Base-by-base conservation (phyloP, 345 rosid genomes). In the Toxicodendron radicans region DNA sequence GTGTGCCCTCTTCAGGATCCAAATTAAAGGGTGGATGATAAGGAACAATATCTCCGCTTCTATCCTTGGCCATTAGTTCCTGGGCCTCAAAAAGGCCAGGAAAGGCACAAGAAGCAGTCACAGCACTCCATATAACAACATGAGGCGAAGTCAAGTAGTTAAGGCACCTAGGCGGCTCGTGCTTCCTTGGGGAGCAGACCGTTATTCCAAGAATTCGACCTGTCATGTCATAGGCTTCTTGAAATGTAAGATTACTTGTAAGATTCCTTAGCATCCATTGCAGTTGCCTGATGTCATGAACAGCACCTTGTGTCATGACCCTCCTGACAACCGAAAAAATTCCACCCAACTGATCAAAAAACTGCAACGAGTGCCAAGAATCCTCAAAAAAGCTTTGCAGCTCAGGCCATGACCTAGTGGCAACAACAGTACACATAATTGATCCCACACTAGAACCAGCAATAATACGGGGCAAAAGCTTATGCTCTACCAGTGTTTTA, bases 361-460 rank as follows among this genome's bases (percentile, higher is more conserved):
- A 93, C 82, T 92, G 95, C 75, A 95, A 73, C 1, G 97, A 87
- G 76, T 81, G 89, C 82, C 87, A 79, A 58, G 94, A 85, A 81
- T 90, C 97, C 76, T 95, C 97, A 24, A 95, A 95, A 82, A 95
- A 93, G 30, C 90, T 85, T 61, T 93, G 99, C 69, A 95, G 79
- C 85, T 93, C 99, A 3, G 97, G 99, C 99, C 99, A 95, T 33
- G 99, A 93, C 70, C 94, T 83, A 3, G 98, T 90, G 24, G 92
- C 99, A 2, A 93, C 94, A 49, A 90, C 67, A 0, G 99, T 74
- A 61, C 99, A 95, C 81, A 95, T 85, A 12, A 95, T 85, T 58
- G 99, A 93, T 64, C 99, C 99, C n/a, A 95, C 99, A 53, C 99
- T 95, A 64, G 99, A 91, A 21, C 99, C 99, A 33, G 99, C 91